phyloP scores from a whole-genome alignment of 345 rosid species.

The Eucalyptus cloeziana region DNA sequence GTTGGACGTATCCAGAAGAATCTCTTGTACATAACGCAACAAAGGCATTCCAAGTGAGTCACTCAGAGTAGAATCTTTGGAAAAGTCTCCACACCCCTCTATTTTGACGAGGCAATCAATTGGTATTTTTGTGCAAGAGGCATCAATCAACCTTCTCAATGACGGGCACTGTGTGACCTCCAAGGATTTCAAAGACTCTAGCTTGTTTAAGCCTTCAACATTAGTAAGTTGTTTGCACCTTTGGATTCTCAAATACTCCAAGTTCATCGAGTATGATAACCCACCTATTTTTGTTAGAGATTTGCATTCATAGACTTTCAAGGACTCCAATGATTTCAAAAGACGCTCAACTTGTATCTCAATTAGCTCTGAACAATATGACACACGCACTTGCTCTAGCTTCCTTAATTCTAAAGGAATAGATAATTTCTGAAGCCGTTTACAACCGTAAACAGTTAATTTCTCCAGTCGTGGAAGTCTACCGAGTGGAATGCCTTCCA shows the following conservation, averaged over 20 bases:
- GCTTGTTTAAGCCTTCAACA: too few species aligned
- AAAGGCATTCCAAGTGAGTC: too few species aligned
- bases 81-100: too few species aligned
- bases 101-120: too few species aligned
- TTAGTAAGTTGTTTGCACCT: too few species aligned
- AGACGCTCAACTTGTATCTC: neutral
- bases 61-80: too few species aligned
- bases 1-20: neutral
- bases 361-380: neutral
- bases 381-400: neutral
- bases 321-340: neutral
- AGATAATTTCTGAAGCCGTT: neutral
- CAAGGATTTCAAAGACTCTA: too few species aligned
- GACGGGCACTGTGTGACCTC: too few species aligned
- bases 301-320: neutral
- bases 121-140: too few species aligned
- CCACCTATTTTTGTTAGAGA: neutral
- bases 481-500: neutral
- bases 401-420: neutral
- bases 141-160: too few species aligned
- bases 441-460: neutral
- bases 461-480: neutral
- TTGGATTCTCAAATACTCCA: neutral
- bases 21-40: neutral
- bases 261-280: neutral